A percentile compares a stretch with the other conserved stretches of the same genome.
Conservation (phyloP, 441 rosid genomes). For the Cnidoscolus chayamansa region DNA sequence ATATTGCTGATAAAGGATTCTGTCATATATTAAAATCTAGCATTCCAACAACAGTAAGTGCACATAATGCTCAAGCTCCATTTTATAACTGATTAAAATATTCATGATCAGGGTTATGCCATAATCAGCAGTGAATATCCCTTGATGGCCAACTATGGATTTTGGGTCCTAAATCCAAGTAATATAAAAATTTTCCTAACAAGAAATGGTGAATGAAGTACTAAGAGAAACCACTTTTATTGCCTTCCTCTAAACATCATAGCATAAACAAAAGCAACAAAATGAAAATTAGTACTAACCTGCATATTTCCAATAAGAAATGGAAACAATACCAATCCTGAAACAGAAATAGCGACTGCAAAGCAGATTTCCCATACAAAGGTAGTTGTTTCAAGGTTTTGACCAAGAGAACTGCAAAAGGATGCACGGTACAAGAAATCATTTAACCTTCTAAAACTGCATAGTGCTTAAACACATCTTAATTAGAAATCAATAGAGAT, state of each 20-base stretch:
- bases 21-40: too few relatives aligned
- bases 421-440: slow-evolving; percentile 10
- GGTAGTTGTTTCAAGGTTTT: slow-evolving; percentile 73
- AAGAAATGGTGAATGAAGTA: background rate
- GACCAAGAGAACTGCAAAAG: slow-evolving; percentile 70
- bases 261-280: background rate
- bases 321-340: slow-evolving; percentile 67
- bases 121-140: background rate
- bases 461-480: background rate
- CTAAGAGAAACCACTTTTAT: background rate
- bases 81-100: background rate
- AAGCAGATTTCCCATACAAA: slow-evolving; percentile 67
- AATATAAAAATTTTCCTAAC: slow-evolving; percentile 3
- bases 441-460: background rate
- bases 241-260: background rate
- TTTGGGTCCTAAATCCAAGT: background rate
- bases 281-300: slow-evolving; percentile 37
- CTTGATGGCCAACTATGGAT: background rate
- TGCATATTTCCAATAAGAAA: slow-evolving; percentile 89
- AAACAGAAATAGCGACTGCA: slow-evolving; percentile 62
- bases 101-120: background rate
- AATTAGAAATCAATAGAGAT: background rate
- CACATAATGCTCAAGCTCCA: background rate
- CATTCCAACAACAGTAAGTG: background rate
- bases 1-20: too few relatives aligned